Evolutionary conservation across 306 rosid genomes (phyloP), one percentile per base, ranked within the genome.

Genomic region (Prunus mongolica): DNA sequence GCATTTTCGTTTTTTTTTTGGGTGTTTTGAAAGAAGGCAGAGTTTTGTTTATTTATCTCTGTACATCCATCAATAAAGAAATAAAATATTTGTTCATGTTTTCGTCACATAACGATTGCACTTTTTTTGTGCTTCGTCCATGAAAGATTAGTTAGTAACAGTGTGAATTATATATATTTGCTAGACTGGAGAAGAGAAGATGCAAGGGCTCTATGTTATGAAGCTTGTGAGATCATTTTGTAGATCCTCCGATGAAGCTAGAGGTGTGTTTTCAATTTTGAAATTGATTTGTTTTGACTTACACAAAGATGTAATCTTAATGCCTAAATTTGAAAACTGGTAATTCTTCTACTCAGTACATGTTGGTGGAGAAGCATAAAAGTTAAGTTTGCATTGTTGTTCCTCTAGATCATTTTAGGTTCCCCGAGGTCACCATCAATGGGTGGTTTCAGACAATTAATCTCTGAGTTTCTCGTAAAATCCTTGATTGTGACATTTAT

Each of bases 191-290:
- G 96, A 94, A 62, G 93, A 92, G 82, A 94, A 92, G 86, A 82
- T 90, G 81, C 93, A 84, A 7, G 97, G 98, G 41, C 86, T 94
- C 30, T 86, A 87, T 86, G 86, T 90, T 63, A 87, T 90, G 97
- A 91, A 90, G 89, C 97, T 94, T 57, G 96, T 92, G 78, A 90
- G 98, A 85, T 94, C 98, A 69, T 94, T 92, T 82, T 90, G 98
- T 86, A 74, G 88, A 85, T 85, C 87, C 64, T 44, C 86, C 2
- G 74, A 82, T 75, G 98, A 94, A 77, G 77, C 73, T 62, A 64
- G 79, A 10, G 96, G 98, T 94, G 81, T 45, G 85, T 78, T 67
- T 55, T 71, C 61, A 80, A 77, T 54, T 71, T 69, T 72, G 69
- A 52, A 78, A 77, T 55, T 71, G 19, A 54, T 71, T 34, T 41